A percentile compares a stretch with the other conserved stretches of the same genome.
Evolutionary conservation across 129 eudicot genomes (phyloP).

Genomic region (Gnaphalium uliginosum): DNA sequence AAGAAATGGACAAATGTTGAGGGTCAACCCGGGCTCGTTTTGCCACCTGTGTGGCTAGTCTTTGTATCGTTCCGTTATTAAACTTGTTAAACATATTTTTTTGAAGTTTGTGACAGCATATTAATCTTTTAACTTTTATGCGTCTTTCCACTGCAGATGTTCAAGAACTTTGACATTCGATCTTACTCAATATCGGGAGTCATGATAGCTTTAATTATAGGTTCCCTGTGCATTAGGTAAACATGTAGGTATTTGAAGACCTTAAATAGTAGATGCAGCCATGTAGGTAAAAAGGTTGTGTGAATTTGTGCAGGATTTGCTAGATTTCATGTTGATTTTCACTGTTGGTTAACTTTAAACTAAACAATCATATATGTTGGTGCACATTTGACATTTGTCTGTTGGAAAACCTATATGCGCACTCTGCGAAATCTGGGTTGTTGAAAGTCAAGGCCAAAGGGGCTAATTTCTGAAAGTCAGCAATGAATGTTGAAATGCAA

Average conservation of each 20-base stretch:
- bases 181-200: slow-evolving; percentile 73
- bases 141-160: slow-evolving; percentile 52
- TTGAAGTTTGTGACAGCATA: neutral
- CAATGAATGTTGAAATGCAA: too few relatives aligned
- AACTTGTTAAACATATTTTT: neutral
- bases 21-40: too few relatives aligned
- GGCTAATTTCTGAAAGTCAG: neutral
- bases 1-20: too few relatives aligned
- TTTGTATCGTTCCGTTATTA: too few relatives aligned
- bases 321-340: slow-evolving; percentile 15
- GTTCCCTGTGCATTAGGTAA: slow-evolving; percentile 14
- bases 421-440: neutral
- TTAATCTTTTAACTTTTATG: neutral
- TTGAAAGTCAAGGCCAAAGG: neutral
- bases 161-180: slow-evolving; percentile 92
- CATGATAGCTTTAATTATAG: slow-evolving; percentile 28
- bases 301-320: slow-evolving; percentile 13
- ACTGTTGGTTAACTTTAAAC: slow-evolving; percentile 7
- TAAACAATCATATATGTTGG: neutral
- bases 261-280: neutral
- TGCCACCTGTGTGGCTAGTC: too few relatives aligned
- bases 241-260: slow-evolving; percentile 24
- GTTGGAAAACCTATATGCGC: neutral
- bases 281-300: neutral
- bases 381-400: neutral